phyloP scores from a whole-genome alignment of 345 rosid genomes.

The Lepidium didymum region DNA sequence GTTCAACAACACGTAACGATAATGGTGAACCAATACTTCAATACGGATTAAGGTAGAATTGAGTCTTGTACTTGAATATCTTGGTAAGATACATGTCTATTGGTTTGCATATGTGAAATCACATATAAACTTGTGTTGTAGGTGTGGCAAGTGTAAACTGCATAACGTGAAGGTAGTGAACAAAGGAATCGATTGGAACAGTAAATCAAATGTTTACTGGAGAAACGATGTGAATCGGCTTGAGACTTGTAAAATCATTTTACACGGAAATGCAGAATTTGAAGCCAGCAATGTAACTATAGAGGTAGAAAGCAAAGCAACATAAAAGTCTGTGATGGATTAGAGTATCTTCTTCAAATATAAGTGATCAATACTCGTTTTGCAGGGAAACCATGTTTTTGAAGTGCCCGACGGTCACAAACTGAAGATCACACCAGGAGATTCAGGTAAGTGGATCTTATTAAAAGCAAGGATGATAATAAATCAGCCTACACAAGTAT shows the following conservation, averaged over 20 bases:
- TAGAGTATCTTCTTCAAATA: neutral
- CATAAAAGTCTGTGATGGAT: neutral
- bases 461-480: neutral
- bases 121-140: slow-evolving; percentile 12
- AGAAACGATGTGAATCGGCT: slow-evolving; percentile 62
- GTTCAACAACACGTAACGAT: slow-evolving; percentile 42
- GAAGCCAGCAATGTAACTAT: slow-evolving; percentile 69
- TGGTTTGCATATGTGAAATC: neutral
- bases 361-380: neutral
- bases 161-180: slow-evolving; percentile 66
- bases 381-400: slow-evolving; percentile 76
- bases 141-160: slow-evolving; percentile 87
- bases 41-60: slow-evolving; percentile 61
- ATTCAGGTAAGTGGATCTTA: slow-evolving; percentile 40
- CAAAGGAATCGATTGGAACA: slow-evolving; percentile 77
- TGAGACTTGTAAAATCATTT: slow-evolving; percentile 57
- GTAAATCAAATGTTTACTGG: slow-evolving; percentile 70
- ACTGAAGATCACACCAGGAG: slow-evolving; percentile 56
- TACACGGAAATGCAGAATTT: slow-evolving; percentile 91
- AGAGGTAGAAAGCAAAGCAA: slow-evolving; percentile 38
- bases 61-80: neutral
- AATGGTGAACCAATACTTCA: slow-evolving; percentile 59
- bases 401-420: slow-evolving; percentile 81
- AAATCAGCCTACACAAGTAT: neutral
- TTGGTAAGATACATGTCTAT: neutral